Evolutionary conservation across 768 basidiomycete species (phyloP), one percentile per base, ranked within the genome.

Genomic region (Nevesoporus exiguus): DNA sequence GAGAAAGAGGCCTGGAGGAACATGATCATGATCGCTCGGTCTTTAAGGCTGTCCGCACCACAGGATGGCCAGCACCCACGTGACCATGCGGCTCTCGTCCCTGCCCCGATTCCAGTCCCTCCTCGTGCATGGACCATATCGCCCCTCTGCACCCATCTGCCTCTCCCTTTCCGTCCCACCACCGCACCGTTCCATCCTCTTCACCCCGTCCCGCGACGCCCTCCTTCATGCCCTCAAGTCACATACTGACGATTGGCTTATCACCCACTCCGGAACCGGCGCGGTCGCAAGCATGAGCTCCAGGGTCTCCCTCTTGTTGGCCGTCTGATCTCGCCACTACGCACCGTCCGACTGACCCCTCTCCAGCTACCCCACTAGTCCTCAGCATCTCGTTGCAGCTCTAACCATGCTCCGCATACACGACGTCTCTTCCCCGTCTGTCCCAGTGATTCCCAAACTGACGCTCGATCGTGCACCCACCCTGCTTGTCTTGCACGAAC

Each of bases 131-230:
- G 90, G 90, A 1, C 54, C 73, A 0, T 86, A 83, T 63, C 83
- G 81, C 47, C 69, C 85, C 19, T 85, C 90, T 4, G 84, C 87
- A 6, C 87, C 87, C 4, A 72, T 92, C 45, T 83, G 88, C 57
- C 73, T 90, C 33, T 77, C 80, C 36, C 67, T 88, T 27, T 86
- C 87, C 0, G 51, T 62, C 9, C 66, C 75, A 21, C 63, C 71
- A 11, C 60, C 57, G 30, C 64, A 69, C 17, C 66, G 69, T 42
- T 69, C 75, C 0, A 51, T 90, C 19, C 63, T 88, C 47, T 60
- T 89, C 27, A 73, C 82, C 19, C 79, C 85, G 1, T 82, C 80
- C 9, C 80, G 79, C 43, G 55, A 71, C n/a, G 58, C 62, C 14
- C 70, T 86, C 52, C 62, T 71, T 11, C 51, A 68, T 0, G 69